phyloP scores from a whole-genome alignment of 2,329 filamentous ascomycete genomes.

The Paraphoma sp. region DNA sequence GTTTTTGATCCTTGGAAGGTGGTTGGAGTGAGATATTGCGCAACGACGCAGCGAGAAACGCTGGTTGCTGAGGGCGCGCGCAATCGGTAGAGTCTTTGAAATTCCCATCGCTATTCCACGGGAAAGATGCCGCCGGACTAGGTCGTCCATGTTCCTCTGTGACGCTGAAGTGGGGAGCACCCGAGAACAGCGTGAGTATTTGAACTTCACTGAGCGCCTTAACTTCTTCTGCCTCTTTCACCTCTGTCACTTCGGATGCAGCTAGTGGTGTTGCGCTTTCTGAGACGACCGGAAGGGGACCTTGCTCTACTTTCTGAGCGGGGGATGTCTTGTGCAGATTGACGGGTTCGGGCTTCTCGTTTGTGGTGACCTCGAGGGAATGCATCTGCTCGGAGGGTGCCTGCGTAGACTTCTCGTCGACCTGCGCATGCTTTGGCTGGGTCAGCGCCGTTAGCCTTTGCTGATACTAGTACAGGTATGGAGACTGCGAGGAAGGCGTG shows the following conservation, averaged over 20 bases:
- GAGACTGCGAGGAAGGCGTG: constrained; percentile 4
- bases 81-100: constrained; percentile 69
- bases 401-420: constrained; percentile 11
- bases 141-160: constrained; percentile 66
- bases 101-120: constrained; percentile 66
- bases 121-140: constrained; percentile 70
- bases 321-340: constrained; percentile 14
- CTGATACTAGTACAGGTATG: not conserved
- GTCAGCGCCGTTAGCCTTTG: constrained; percentile 23
- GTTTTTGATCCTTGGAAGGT: constrained; percentile 17
- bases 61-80: constrained; percentile 36
- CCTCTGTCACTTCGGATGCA: constrained; percentile 14
- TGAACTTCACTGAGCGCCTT: constrained; percentile 56
- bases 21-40: constrained; percentile 19
- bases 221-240: constrained; percentile 14
- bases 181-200: constrained; percentile 74
- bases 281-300: not conserved
- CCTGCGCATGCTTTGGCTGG: constrained; percentile 20
- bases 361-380: constrained; percentile 10
- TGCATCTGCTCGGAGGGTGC: constrained; percentile 25
- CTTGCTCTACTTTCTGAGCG: constrained; percentile 13
- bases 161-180: constrained; percentile 75
- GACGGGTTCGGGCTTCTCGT: constrained; percentile 16
- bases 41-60: constrained; percentile 46
- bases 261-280: not conserved